A percentile compares a stretch with the other conserved stretches of the same genome.
Evolutionary conservation across 495 filamentous ascomycete species (phyloP).

Genomic region (Penicillium atrosanguineum): DNA sequence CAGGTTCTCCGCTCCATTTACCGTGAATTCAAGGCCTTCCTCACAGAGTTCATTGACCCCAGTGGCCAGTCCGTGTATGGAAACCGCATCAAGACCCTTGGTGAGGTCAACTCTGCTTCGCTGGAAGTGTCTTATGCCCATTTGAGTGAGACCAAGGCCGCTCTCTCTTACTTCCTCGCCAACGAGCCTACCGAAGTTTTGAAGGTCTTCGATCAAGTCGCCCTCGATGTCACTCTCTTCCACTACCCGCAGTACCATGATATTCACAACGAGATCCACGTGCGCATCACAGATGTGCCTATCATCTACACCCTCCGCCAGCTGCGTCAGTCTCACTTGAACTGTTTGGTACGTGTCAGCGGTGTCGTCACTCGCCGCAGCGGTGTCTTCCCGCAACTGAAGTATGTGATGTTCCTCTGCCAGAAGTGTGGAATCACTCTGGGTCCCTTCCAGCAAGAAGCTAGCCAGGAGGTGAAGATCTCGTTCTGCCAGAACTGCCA

Average conservation of each 20-base stretch:
- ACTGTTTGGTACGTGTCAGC: slow-evolving; percentile 90
- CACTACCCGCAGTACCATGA: slow-evolving; percentile 97
- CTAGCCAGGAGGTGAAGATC: slow-evolving; percentile 92
- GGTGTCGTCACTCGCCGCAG: slow-evolving; percentile 94
- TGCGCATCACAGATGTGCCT: slow-evolving; percentile 92
- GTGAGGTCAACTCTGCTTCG: slow-evolving; percentile 94
- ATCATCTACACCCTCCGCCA: slow-evolving; percentile 96
- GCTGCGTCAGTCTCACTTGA: slow-evolving; percentile 92
- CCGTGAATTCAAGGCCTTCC: slow-evolving; percentile 93
- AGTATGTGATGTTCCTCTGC: slow-evolving; percentile 97
- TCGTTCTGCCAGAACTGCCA: slow-evolving; percentile 97
- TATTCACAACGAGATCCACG: slow-evolving; percentile 97
- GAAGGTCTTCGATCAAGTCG: slow-evolving; percentile 95
- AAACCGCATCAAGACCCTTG: slow-evolving; percentile 84
- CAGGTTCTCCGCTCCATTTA: slow-evolving; percentile 91
- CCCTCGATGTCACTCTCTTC: slow-evolving; percentile 90
- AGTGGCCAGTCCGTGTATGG: slow-evolving; percentile 89
- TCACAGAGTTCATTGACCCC: slow-evolving; percentile 92
- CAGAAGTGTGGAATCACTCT: slow-evolving; percentile 87
- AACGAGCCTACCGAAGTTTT: slow-evolving; percentile 92
- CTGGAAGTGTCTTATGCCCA: slow-evolving; percentile 96
- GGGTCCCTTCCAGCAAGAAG: slow-evolving; percentile 96
- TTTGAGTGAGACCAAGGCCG: slow-evolving; percentile 84
- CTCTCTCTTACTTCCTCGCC: slow-evolving; percentile 94
- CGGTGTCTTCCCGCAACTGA: slow-evolving; percentile 98